These are phyloP conservation scores for Triticum turgidum DNA, from an alignment of 176 grass and related monocot species.

Conservation along the genomic window DNA sequence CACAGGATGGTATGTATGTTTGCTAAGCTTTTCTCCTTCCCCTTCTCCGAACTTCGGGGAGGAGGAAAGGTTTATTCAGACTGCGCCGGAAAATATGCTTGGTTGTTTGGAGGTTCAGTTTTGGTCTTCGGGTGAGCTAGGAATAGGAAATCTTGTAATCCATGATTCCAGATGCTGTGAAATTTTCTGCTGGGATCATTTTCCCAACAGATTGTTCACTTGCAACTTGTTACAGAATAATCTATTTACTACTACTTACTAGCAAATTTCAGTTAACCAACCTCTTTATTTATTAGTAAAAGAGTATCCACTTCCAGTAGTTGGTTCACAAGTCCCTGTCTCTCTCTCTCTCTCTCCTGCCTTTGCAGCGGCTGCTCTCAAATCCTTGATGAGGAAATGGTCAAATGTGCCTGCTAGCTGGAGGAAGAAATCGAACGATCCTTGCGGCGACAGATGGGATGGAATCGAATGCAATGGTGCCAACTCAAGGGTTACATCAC, in stretches of 20 bases:
- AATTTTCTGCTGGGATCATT: not conserved
- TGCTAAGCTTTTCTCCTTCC: not conserved
- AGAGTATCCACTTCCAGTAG: not conserved
- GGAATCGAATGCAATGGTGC: constrained; percentile 42
- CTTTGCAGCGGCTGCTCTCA: constrained; percentile 50
- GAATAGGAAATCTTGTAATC: not conserved
- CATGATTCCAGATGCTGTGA: not conserved
- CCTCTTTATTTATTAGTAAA: not conserved
- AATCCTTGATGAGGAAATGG: constrained; percentile 55
- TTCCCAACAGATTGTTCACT: not conserved
- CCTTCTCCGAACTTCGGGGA: too few species aligned
- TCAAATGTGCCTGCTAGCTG: constrained; percentile 60
- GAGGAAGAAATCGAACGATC: constrained; percentile 53
- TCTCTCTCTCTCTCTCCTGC: not conserved
- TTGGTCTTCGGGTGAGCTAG: not conserved
- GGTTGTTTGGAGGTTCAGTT: not conserved
- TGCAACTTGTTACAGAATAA: not conserved
- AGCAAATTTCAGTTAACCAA: not conserved
- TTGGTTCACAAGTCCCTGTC: not conserved
- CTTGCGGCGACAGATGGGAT: constrained; percentile 57
- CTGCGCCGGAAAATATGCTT: not conserved
- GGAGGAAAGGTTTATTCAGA: too few species aligned
- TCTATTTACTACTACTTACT: not conserved
- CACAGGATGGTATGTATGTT: constrained; percentile 33
- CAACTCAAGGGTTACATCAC: constrained; percentile 49